These are phyloP conservation scores for Yamadazyma buinensis DNA, from an alignment of 1,139 yeast species.

Conservation along the genomic window DNA sequence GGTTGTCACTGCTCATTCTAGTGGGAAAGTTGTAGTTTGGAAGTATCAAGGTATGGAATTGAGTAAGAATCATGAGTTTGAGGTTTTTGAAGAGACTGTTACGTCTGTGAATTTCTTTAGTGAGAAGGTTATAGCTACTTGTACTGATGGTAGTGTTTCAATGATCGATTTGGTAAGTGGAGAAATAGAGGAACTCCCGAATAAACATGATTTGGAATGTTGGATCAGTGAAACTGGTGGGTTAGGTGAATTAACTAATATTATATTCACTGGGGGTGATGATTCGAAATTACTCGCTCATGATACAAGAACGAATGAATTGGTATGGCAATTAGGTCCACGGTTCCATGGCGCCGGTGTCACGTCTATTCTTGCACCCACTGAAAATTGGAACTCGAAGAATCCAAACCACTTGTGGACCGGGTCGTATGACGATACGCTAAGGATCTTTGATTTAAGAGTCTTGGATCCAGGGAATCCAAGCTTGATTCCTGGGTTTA, in stretches of 20 bases:
- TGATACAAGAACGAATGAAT: conserved; percentile 50
- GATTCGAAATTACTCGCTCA: conserved; percentile 75
- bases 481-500: conserved; percentile 40
- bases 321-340: conserved; percentile 52
- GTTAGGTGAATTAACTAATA: conserved; percentile 46
- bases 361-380: conserved; percentile 64
- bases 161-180: conserved; percentile 24
- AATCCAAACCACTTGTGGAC: conserved; percentile 67
- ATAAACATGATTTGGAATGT: conserved; percentile 68
- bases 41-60: conserved; percentile 13
- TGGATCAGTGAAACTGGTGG: conserved; percentile 85
- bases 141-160: conserved; percentile 55
- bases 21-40: conserved; percentile 75
- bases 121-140: conserved; percentile 42
- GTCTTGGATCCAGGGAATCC: conserved; percentile 39
- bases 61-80: conserved; percentile 2
- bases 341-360: conserved; percentile 84
- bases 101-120: conserved; percentile 64
- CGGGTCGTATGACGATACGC: conserved; percentile 86
- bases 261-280: conserved; percentile 88
- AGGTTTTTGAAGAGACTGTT: conserved; percentile 26
- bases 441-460: conserved; percentile 69
- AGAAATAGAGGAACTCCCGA: conserved; percentile 15
- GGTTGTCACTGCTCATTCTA: conserved; percentile 71
- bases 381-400: conserved; percentile 32